These are phyloP conservation scores for Furcasterigmium sp. DNA, from an alignment of 2,329 filamentous ascomycete species.

Conservation along the genomic window DNA sequence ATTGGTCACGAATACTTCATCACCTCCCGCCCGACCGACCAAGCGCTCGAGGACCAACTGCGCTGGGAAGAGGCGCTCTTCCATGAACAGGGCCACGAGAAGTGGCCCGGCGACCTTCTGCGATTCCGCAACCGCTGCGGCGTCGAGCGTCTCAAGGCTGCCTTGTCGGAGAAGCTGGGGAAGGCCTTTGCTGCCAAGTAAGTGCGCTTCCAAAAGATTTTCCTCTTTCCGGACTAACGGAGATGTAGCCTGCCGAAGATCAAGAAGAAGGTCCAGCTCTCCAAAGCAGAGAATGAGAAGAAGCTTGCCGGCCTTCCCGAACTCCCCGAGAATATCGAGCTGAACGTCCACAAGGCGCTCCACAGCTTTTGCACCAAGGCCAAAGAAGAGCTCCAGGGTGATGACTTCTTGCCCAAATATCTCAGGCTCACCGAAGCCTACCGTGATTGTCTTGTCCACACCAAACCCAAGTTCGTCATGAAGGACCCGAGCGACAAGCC, in stretches of 20 bases:
- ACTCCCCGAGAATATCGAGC: conserved; percentile 61
- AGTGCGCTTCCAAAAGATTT: conserved; percentile 9
- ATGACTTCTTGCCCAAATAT: conserved; percentile 38
- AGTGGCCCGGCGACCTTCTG: conserved; percentile 46
- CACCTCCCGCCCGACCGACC: conserved; percentile 60
- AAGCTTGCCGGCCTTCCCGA: conserved; percentile 59
- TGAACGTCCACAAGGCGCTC: conserved; percentile 58
- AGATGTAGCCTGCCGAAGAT: conserved; percentile 42
- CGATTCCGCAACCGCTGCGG: conserved; percentile 44
- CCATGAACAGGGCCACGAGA: conserved; percentile 25
- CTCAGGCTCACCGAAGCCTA: conserved; percentile 47
- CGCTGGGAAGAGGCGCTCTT: conserved; percentile 50
- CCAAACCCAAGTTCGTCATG: conserved; percentile 43
- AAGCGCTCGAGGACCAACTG: conserved; percentile 46
- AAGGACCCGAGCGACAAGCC: conserved; percentile 28
- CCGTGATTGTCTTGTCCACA: conserved; percentile 34
- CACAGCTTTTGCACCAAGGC: conserved; percentile 51
- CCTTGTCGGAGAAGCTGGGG: conserved; percentile 46
- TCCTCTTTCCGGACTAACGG: background rate
- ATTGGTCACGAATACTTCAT: conserved; percentile 76
- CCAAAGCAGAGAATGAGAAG: conserved; percentile 45
- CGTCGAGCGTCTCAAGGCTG: conserved; percentile 45
- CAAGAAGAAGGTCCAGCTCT: conserved; percentile 43
- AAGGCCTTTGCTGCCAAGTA: conserved; percentile 49
- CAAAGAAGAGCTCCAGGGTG: conserved; percentile 45